These are phyloP conservation scores for Kazachstania viticola DNA, from an alignment of 805 yeast genomes.

Conservation along the genomic window DNA sequence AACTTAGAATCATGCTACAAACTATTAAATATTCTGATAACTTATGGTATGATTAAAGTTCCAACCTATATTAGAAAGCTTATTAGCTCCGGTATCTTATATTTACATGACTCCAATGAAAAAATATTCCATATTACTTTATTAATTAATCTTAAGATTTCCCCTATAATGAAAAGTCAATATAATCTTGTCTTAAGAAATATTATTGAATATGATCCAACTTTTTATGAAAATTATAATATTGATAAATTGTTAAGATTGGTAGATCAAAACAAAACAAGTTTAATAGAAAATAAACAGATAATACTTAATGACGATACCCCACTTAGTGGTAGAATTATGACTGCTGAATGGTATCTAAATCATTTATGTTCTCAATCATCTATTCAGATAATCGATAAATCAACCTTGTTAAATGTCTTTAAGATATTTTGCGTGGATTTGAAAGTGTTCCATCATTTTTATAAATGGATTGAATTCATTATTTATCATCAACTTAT, in stretches of 20 bases:
- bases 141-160: constrained; percentile 46
- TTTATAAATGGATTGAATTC: constrained; percentile 26
- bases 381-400: constrained; percentile 8
- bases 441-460: constrained; percentile 22
- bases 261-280: constrained; percentile 23
- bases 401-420: constrained; percentile 9
- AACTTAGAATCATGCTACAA: constrained; percentile 31
- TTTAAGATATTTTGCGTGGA: constrained; percentile 15
- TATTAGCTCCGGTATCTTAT: constrained; percentile 79
- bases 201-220: constrained; percentile 33
- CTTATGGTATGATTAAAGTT: constrained; percentile 34
- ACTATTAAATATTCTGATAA: constrained; percentile 32
- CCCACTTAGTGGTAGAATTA: constrained; percentile 34
- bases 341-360: constrained; percentile 39
- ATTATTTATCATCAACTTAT: constrained; percentile 23
- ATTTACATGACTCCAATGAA: constrained; percentile 42
- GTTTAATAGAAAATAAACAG: constrained; percentile 3
- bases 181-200: constrained; percentile 44
- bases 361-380: constrained; percentile 29
- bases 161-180: constrained; percentile 38
- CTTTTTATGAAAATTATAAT: constrained; percentile 24
- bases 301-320: constrained; percentile 11
- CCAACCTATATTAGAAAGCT: constrained; percentile 61
- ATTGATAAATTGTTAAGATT: constrained; percentile 23
- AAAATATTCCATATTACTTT: constrained; percentile 43